A percentile compares a stretch with the other conserved stretches of the same genome.
Conservation (phyloP, 805 yeast genomes). For the Vanderwaltozyma polyspora region DNA sequence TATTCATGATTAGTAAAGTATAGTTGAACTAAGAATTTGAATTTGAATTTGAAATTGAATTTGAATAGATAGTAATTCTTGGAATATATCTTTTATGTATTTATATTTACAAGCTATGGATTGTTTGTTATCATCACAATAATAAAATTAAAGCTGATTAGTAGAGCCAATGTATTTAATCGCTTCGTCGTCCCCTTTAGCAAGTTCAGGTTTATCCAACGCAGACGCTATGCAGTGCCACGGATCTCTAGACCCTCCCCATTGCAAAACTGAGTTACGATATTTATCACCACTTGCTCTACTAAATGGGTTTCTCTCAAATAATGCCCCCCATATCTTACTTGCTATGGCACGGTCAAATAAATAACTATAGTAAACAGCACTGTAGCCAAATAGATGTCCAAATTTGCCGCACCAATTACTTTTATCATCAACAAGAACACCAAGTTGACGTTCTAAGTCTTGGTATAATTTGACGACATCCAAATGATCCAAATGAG, state of each 20-base stretch:
- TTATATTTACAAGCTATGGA: no score
- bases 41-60: no score
- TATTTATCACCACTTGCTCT: slow-evolving; percentile 67
- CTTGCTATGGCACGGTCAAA: slow-evolving; percentile 89
- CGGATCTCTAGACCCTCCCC: slow-evolving; percentile 93
- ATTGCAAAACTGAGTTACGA: slow-evolving; percentile 55
- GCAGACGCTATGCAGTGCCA: slow-evolving; percentile 79
- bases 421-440: slow-evolving; percentile 58
- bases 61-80: no score
- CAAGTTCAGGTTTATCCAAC: slow-evolving; percentile 49
- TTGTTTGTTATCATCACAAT: no score
- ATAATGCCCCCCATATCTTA: slow-evolving; percentile 67
- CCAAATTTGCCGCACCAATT: slow-evolving; percentile 94
- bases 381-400: slow-evolving; percentile 86
- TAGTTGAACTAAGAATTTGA: no score
- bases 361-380: slow-evolving; percentile 84
- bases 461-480: slow-evolving; percentile 54
- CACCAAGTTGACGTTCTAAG: slow-evolving; percentile 45
- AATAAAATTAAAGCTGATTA: no score
- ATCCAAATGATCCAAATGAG: slow-evolving; percentile 35
- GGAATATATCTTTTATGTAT: no score
- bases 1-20: no score
- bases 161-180: slow-evolving; percentile 42
- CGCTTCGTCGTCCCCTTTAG: slow-evolving; percentile 58
- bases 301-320: slow-evolving; percentile 58